Conservation (phyloP, 1,284 basidiomycete species). For the Psilocybe mexicana region DNA sequence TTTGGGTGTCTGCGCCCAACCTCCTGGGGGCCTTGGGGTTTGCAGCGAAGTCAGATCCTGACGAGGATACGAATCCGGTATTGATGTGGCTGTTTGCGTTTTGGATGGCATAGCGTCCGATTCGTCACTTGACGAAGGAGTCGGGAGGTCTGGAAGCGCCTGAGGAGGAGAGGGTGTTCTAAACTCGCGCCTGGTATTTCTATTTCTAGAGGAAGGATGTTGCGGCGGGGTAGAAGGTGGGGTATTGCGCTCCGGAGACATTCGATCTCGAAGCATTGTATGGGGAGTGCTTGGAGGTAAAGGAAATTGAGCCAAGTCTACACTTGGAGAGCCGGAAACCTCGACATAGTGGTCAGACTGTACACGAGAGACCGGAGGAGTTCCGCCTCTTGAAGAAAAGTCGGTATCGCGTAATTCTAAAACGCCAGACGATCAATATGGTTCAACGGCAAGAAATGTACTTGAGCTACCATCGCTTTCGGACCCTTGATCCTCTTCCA, state of each 20-base stretch:
- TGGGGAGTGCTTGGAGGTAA: neutral
- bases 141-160: slow-evolving; percentile 59
- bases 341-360: neutral
- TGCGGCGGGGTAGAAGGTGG: slow-evolving; percentile 52
- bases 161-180: slow-evolving; percentile 63
- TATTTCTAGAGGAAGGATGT: slow-evolving; percentile 37
- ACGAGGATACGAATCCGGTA: neutral
- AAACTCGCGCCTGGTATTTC: slow-evolving; percentile 47
- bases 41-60: slow-evolving; percentile 23
- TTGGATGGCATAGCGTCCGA: slow-evolving; percentile 10
- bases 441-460: neutral
- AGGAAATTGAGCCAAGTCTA: neutral
- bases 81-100: slow-evolving; percentile 4
- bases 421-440: neutral
- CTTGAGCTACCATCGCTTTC: slow-evolving; percentile 12
- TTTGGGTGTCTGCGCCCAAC: neutral
- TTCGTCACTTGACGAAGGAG: slow-evolving; percentile 44
- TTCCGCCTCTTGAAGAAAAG: slow-evolving; percentile 14
- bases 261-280: slow-evolving; percentile 4
- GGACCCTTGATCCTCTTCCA: neutral
- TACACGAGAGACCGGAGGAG: slow-evolving; percentile 12
- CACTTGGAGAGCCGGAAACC: neutral
- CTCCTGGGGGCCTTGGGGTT: slow-evolving; percentile 26
- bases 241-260: slow-evolving; percentile 20
- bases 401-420: slow-evolving; percentile 18